Conservation (phyloP, 2,329 filamentous ascomycete genomes). For the Teratosphaeriaceae sp. region DNA sequence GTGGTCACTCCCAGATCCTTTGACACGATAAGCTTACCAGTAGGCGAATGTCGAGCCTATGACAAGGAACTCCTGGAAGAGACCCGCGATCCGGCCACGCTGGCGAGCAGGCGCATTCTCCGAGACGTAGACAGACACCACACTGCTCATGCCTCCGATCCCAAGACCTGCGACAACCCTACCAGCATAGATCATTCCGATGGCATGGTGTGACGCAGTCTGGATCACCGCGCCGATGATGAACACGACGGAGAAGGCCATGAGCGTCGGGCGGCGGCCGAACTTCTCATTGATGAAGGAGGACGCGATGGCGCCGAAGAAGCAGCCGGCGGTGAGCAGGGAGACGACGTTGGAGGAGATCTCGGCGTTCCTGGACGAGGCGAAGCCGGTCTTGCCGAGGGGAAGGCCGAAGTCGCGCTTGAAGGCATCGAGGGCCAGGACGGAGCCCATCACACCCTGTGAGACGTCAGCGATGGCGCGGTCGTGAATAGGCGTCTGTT, state of each 20-base stretch:
- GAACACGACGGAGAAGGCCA: slow-evolving; percentile 51
- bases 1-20: no score
- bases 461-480: no score
- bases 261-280: slow-evolving; percentile 50
- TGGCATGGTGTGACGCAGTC: slow-evolving; percentile 28
- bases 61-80: slow-evolving; percentile 53
- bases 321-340: slow-evolving; percentile 62
- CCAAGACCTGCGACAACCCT: slow-evolving; percentile 51
- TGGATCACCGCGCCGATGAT: slow-evolving; percentile 59
- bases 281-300: slow-evolving; percentile 49
- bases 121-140: slow-evolving; percentile 53
- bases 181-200: slow-evolving; percentile 54
- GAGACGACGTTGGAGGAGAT: slow-evolving; percentile 63
- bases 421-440: slow-evolving; percentile 54
- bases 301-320: slow-evolving; percentile 54
- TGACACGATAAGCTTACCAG: slow-evolving; percentile 33
- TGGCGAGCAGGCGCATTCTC: slow-evolving; percentile 55
- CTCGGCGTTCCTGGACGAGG: slow-evolving; percentile 33
- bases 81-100: slow-evolving; percentile 51
- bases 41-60: slow-evolving; percentile 45
- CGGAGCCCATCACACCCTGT: slow-evolving; percentile 62
- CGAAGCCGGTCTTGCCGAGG: slow-evolving; percentile 47
- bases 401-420: slow-evolving; percentile 29
- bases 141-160: slow-evolving; percentile 47
- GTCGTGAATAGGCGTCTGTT: no score